phyloP scores from a whole-genome alignment of 2,329 filamentous ascomycete genomes.

The Sodiomyces alkalinus region DNA sequence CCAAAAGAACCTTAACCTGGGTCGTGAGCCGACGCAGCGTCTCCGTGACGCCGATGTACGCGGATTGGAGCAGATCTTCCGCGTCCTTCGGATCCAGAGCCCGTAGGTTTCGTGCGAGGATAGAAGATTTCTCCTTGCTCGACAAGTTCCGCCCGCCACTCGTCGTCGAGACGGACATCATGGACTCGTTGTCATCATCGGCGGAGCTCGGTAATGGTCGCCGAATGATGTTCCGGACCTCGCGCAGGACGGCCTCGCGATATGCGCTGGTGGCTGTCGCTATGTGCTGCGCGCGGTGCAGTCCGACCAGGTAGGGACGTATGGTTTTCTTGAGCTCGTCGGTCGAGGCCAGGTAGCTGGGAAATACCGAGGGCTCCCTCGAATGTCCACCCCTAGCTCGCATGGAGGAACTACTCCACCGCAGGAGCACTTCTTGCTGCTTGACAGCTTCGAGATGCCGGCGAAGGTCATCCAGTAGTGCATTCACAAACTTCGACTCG shows the following conservation, averaged over 20 bases:
- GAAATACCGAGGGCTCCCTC: slow-evolving; percentile 53
- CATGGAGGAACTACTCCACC: slow-evolving; percentile 69
- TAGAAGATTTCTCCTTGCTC: slow-evolving; percentile 79
- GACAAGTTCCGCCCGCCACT: slow-evolving; percentile 51
- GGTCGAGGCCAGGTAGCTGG: slow-evolving; percentile 63
- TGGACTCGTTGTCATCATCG: slow-evolving; percentile 85
- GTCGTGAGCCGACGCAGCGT: slow-evolving; percentile 71
- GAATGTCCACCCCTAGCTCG: slow-evolving; percentile 53
- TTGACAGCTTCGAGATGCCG: slow-evolving; percentile 66
- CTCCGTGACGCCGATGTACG: slow-evolving; percentile 82
- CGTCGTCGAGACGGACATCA: slow-evolving; percentile 70
- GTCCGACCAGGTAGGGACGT: slow-evolving; percentile 54
- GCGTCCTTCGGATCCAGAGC: slow-evolving; percentile 72
- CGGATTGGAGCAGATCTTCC: slow-evolving; percentile 64
- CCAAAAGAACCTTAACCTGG: slow-evolving; percentile 87
- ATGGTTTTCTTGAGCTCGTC: slow-evolving; percentile 57
- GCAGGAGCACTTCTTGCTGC: slow-evolving; percentile 56
- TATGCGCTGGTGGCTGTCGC: slow-evolving; percentile 71
- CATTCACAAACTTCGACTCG: slow-evolving; percentile 63
- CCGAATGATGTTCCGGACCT: slow-evolving; percentile 75
- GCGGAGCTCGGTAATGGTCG: slow-evolving; percentile 79
- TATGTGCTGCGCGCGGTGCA: slow-evolving; percentile 71
- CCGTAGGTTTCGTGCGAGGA: slow-evolving; percentile 75
- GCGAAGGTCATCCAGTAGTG: slow-evolving; percentile 65
- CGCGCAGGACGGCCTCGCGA: slow-evolving; percentile 67